Conservation (phyloP, 2,329 filamentous ascomycete genomes). For the Fusarium agapanthi region DNA sequence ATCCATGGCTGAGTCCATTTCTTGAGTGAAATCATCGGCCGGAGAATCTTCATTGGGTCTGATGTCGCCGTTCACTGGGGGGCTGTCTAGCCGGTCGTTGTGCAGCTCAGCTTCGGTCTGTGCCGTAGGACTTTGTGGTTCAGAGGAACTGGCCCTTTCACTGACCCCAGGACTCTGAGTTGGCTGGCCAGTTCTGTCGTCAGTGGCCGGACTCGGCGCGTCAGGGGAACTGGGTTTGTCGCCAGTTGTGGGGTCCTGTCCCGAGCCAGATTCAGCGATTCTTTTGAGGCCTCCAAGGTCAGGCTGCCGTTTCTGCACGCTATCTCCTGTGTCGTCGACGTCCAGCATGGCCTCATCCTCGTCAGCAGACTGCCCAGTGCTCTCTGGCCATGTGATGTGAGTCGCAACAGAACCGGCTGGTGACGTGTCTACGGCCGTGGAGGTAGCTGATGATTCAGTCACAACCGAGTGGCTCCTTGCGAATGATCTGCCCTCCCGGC, state of each 20-base stretch:
- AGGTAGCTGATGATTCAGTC: not conserved
- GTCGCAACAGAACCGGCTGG: not conserved
- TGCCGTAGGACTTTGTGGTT: not conserved
- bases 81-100: not conserved
- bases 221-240: not conserved
- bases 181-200: not conserved
- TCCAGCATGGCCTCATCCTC: not conserved
- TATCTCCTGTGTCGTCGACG: not conserved
- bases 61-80: not conserved
- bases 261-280: not conserved
- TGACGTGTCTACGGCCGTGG: not conserved
- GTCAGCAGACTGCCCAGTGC: not conserved
- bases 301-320: not conserved
- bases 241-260: not conserved
- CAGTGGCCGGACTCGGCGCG: not conserved
- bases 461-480: not conserved
- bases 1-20: not conserved
- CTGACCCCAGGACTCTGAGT: not conserved
- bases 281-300: not conserved
- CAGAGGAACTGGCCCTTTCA: not conserved
- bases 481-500: not conserved
- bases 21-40: not conserved
- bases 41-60: not conserved
- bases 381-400: constrained; percentile 1
- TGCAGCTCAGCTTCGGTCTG: not conserved